These are phyloP conservation scores for Melastoma candidum DNA, from an alignment of 441 rosid species.

Conservation along the genomic window DNA sequence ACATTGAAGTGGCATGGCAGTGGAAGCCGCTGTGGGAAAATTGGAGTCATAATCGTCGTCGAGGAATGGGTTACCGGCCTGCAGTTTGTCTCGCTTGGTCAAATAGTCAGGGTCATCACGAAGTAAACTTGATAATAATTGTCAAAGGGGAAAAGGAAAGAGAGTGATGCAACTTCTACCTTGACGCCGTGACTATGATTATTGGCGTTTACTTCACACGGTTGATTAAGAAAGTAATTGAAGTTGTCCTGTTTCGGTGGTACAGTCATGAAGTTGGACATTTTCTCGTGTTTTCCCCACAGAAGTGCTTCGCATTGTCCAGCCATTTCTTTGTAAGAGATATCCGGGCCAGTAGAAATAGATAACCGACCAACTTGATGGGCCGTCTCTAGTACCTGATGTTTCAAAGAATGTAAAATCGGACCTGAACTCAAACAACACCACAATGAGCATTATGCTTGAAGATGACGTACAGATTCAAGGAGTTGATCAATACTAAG, in stretches of 20 bases:
- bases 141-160: neutral
- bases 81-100: constrained; percentile 14
- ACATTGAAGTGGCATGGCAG: constrained; percentile 29
- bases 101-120: constrained; percentile 4
- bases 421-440: constrained; percentile 18
- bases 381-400: constrained; percentile 48
- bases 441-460: neutral
- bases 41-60: constrained; percentile 24
- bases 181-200: neutral
- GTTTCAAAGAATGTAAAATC: neutral
- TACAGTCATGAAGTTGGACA: constrained; percentile 34
- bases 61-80: constrained; percentile 53
- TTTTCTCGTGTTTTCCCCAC: constrained; percentile 53
- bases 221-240: constrained; percentile 12
- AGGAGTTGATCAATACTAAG: constrained; percentile 55
- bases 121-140: neutral
- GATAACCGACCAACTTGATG: constrained; percentile 54
- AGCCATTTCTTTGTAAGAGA: constrained; percentile 58
- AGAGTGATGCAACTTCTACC: neutral
- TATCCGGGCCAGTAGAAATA: constrained; percentile 43
- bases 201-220: constrained; percentile 6
- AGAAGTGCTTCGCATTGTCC: constrained; percentile 56
- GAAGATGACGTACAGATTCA: constrained; percentile 50
- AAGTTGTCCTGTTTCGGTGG: constrained; percentile 34
- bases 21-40: constrained; percentile 19